A percentile compares a stretch with the other conserved stretches of the same genome.
Conservation (phyloP, 2,329 filamentous ascomycete genomes). For the Fusarium circinatum region DNA sequence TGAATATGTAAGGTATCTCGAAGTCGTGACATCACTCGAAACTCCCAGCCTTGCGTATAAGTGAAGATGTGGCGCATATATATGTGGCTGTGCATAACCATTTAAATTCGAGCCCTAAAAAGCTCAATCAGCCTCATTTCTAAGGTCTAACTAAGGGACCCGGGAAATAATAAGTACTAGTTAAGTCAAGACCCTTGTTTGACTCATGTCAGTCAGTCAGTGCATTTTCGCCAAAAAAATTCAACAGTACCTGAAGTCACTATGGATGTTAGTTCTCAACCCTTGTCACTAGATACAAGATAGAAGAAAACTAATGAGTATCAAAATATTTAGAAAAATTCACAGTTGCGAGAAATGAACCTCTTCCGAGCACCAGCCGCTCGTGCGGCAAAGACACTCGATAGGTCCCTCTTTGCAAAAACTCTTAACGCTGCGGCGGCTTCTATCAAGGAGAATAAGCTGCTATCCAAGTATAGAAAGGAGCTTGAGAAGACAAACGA, state of each 20-base stretch:
- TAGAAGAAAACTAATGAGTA: conserved; percentile 2
- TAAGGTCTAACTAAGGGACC: neutral
- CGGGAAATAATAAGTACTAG: neutral
- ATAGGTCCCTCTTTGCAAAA: conserved; percentile 84
- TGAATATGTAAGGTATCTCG: neutral
- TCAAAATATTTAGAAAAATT: conserved; percentile 39
- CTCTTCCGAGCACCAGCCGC: conserved; percentile 81
- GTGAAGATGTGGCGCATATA: conserved; percentile 36
- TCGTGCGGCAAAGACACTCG: conserved; percentile 81
- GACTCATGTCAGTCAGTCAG: conserved; percentile 34
- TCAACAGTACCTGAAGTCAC: conserved; percentile 36
- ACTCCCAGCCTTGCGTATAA: conserved; percentile 24
- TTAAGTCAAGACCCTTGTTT: conserved; percentile 33
- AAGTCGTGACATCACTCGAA: conserved; percentile 40
- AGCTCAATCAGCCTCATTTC: conserved; percentile 43
- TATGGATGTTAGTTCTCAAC: conserved; percentile 49
- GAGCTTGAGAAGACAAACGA: conserved; percentile 73
- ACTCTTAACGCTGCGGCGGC: conserved; percentile 82
- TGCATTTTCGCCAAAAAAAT: conserved; percentile 35
- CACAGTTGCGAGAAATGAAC: conserved; percentile 58
- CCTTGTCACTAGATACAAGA: conserved; percentile 1
- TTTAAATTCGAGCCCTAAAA: conserved; percentile 40
- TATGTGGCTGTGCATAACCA: conserved; percentile 32
- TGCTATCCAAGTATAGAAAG: conserved; percentile 78
- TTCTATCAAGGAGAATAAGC: conserved; percentile 76